Evolutionary conservation across 2,329 filamentous ascomycete species (phyloP), one percentile per base, ranked within the genome.

Genomic region (Fusarium miscanthi): DNA sequence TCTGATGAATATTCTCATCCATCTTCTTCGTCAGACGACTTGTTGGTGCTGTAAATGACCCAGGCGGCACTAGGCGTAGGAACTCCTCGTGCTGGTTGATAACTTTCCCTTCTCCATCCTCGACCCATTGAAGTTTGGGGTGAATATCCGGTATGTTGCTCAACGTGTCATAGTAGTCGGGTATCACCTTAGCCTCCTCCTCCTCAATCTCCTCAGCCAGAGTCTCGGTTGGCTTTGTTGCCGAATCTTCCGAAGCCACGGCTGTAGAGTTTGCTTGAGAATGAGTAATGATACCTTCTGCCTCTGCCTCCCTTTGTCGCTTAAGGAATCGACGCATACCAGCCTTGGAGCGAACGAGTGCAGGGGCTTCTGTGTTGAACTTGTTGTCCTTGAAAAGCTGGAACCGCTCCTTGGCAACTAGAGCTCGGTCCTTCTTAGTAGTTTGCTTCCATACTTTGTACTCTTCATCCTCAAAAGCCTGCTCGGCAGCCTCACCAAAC

Each of bases 401-500:
- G 81, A 94, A 91, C 37, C 96, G 90, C 79, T 97, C 94, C 72
- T 95, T 94, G 66, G 96, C 93, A 59, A 95, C 90, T 30, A 92
- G 85, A 8, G 96, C 96, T 70, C 96, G 91, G 78, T 97, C 95
- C 80, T 96, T 98, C 83, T 98, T 98, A 4, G 96, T 99, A 43
- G 97, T 94, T 82, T 98, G 95, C 84, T 98, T 99, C 96, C 97
- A 99, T 40, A 96, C 93, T 80, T 97, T 97, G 84, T 96, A 97
- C 79, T 98, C 95, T 65, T 98, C 95, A 76, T 98, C 95, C 75
- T 97, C 90, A 74, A 94, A 94, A 17, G 89, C 88, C 74, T 97
- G 93, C 75, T 97, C 93, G 19, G 86, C 87, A 35, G 89, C 88
- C 65, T 92, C 87, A 21, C 89, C 89, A 62, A 93, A 87, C 2